Evolutionary conservation across 352 stramenopile species (phyloP).

Genomic region (Globisporangium camurandrum): DNA sequence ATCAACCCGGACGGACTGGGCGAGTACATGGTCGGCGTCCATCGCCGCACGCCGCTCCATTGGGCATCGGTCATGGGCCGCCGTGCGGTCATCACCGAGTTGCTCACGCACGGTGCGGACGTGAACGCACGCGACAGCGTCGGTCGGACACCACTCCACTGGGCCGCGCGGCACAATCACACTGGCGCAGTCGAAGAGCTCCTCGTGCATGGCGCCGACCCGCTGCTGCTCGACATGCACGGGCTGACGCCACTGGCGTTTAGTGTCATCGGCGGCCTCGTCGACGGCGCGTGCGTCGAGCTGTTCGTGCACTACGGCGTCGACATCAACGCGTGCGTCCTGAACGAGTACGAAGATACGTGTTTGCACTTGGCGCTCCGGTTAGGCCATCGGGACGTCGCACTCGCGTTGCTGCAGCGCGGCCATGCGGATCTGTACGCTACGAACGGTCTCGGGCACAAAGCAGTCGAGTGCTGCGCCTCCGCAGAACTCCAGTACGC

Average conservation of each 20-base stretch:
- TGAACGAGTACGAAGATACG: constrained; percentile 52
- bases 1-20: constrained; percentile 54
- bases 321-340: constrained; percentile 35
- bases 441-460: constrained; percentile 42
- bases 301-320: constrained; percentile 47
- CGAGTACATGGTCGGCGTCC: constrained; percentile 57
- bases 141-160: constrained; percentile 63
- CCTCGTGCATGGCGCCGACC: constrained; percentile 40
- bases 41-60: constrained; percentile 58
- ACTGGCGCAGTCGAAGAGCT: constrained; percentile 41
- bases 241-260: constrained; percentile 65
- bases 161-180: constrained; percentile 71
- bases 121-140: constrained; percentile 54
- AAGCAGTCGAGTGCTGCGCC: constrained; percentile 66
- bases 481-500: constrained; percentile 68
- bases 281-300: constrained; percentile 37
- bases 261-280: constrained; percentile 38
- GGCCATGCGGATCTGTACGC: constrained; percentile 48
- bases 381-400: constrained; percentile 43
- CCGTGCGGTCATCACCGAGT: constrained; percentile 33
- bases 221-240: constrained; percentile 41
- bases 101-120: constrained; percentile 40
- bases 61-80: constrained; percentile 72
- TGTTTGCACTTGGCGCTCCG: constrained; percentile 67
- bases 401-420: constrained; percentile 49